Evolutionary conservation across 2,329 filamentous ascomycete genomes (phyloP), one percentile per base, ranked within the genome.

Genomic region (Graphilbum sp.): DNA sequence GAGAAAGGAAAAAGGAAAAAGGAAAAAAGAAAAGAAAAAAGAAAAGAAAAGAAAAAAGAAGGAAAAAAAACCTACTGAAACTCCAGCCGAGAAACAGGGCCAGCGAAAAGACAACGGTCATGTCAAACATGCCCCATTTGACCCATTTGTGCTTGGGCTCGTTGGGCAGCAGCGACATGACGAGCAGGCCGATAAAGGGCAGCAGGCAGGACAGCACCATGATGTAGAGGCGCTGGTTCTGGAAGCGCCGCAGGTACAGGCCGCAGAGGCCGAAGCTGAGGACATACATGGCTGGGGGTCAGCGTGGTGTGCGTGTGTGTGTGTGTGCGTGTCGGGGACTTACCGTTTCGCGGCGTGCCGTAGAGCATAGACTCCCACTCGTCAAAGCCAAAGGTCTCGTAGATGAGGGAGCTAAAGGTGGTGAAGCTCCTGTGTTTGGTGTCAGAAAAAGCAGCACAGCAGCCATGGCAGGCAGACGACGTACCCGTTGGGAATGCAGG

Each of bases 161-260:
- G 2, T 53, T 49, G 4, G 62, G 58, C 11, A 65, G 49, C 45
- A 67, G 68, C 0, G 65, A 68, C 63, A 69, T 65, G 23, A 67
- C 47, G 1, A 58, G 61, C 12, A 62, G 63, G 8, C 64, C 64
- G 7, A 64, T 50, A 29, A 63, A 60, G 39, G 64, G 62, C 25
- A 67, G 52, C 31, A 64, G 62, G 43, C 61, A 64, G 20, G 45
- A 50, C 38, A 63, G 52, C 34, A 64, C 58, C 61, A 39, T 39
- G 4, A 39, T 11, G 13, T 17, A 19, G 8, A 39, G 12, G 15
- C 37, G 32, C 32, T 39, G 37, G 32, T 39, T 39, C 16, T 39
- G 23, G 25, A 39, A 34, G 16, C 16, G 5, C 16, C n/a, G 37
- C 4, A 39, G 24, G 18, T 39, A 39, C 13, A 21, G 19, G 2